A percentile compares a stretch with the other conserved stretches of the same genome.
These are phyloP conservation scores for Pseudogymnoascus destructans DNA, from an alignment of 2,329 filamentous ascomycete species.

Conservation along the genomic window DNA sequence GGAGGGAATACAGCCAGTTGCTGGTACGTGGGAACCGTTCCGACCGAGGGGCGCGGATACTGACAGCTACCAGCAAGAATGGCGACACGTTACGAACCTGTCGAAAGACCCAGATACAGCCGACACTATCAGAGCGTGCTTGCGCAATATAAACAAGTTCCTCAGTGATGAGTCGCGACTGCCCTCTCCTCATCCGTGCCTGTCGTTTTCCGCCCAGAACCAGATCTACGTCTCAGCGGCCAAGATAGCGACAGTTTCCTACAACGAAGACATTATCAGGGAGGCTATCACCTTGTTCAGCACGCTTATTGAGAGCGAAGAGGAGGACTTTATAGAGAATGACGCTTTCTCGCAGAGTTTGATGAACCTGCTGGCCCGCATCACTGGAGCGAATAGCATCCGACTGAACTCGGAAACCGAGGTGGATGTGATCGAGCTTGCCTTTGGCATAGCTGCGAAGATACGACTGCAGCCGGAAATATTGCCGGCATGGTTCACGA, in stretches of 20 bases:
- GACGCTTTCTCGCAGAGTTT: conserved; percentile 73
- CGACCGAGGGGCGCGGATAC: conserved; percentile 9
- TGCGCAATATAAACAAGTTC: conserved; percentile 53
- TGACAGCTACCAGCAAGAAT: conserved; percentile 35
- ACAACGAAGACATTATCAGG: conserved; percentile 74
- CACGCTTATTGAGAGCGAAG: conserved; percentile 87
- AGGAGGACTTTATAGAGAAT: conserved; percentile 86
- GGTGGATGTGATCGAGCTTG: conserved; percentile 75
- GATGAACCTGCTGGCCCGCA: conserved; percentile 72
- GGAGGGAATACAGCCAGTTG: conserved; percentile 51
- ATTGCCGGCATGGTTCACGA: conserved; percentile 81
- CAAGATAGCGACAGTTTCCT: conserved; percentile 74
- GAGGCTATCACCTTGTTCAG: conserved; percentile 80
- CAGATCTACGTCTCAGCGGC: conserved; percentile 84
- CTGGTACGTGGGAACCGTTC: conserved; percentile 33
- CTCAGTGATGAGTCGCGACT: conserved; percentile 82
- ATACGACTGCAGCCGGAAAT: conserved; percentile 82
- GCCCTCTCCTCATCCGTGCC: conserved; percentile 81
- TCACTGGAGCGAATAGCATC: conserved; percentile 60
- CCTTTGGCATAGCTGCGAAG: conserved; percentile 95
- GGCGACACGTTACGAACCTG: conserved; percentile 49
- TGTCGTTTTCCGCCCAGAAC: conserved; percentile 71
- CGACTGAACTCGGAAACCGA: conserved; percentile 71
- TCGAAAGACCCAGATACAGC: conserved; percentile 46
- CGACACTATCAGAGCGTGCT: conserved; percentile 47